Evolutionary conservation across 495 filamentous ascomycete genomes (phyloP), one percentile per base, ranked within the genome.

Genomic region (Halenospora varia): DNA sequence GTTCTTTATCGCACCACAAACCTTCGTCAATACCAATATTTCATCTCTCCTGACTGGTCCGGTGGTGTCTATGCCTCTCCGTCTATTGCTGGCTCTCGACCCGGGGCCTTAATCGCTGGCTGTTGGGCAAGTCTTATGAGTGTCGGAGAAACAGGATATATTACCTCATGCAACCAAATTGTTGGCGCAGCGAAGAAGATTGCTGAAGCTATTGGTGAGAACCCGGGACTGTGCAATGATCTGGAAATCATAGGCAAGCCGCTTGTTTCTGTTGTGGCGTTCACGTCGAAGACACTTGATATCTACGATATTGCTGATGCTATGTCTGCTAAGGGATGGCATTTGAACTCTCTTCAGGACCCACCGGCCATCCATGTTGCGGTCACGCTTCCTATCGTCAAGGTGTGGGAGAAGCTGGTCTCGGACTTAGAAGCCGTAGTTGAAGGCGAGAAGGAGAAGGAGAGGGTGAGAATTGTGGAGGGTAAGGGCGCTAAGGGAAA

Each of bases 21-120:
- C 44, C 82, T 96, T 48, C 85, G 94, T 58, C 78, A 80, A 35
- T 88, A 96, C 68, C 94, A 97, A 69, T 99, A 99, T 77, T 97
- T 96, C 71, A 83, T 99, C 70, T 91, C 88, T 35, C 87, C 95
- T 3, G 87, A 93, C 70, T 99, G 94, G 94, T 86, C 88, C 40
- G 94, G 94, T 62, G 94, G 94, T 64, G 90, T 99, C 1, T 99
- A 97, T 70, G 95, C 89, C 51, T 96, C 90, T 11, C 92, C 92
- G 0, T 84, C 83, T 15, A 86, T 97, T 20, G 92, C 95, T 2
- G 94, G 95, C 19, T 96, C 90, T 0, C 85, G 94, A 1, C 92
- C 94, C 0, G 94, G 94, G 49, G 92, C 93, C 10, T 76, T 98
- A 19, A 98, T 98, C 56, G 94, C 94, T 0, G 91, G 86, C 39